Evolutionary conservation across 1,284 basidiomycete genomes (phyloP).

Genomic region (Trametes versicolor): DNA sequence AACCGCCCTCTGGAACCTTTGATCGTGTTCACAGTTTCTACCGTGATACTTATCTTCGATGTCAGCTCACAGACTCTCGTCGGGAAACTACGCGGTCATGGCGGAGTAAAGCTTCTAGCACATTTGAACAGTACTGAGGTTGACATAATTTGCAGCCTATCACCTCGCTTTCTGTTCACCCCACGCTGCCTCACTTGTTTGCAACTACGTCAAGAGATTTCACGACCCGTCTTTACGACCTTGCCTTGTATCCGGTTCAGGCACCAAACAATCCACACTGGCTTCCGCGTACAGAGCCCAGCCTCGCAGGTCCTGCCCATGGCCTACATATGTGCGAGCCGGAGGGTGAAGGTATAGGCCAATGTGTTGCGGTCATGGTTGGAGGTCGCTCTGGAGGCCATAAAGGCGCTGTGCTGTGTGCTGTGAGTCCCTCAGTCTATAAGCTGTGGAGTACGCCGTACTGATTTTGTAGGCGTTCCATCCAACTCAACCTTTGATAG

Average conservation of each 20-base stretch:
- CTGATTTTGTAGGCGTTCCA: slow-evolving; percentile 66
- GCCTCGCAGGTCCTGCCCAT: slow-evolving; percentile 72
- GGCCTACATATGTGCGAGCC: slow-evolving; percentile 66
- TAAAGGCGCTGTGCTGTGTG: slow-evolving; percentile 68
- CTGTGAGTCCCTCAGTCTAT: slow-evolving; percentile 52
- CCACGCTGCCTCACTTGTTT: slow-evolving; percentile 62
- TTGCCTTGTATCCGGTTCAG: slow-evolving; percentile 47
- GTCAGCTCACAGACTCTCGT: slow-evolving; percentile 50
- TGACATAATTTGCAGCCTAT: slow-evolving; percentile 57
- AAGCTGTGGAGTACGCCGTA: neutral
- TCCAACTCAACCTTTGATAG: slow-evolving; percentile 65
- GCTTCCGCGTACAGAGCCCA: slow-evolving; percentile 60
- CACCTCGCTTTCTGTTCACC: slow-evolving; percentile 72
- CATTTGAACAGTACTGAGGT: neutral
- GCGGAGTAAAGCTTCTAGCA: slow-evolving; percentile 58
- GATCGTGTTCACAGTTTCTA: slow-evolving; percentile 60
- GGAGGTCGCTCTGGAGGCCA: slow-evolving; percentile 80
- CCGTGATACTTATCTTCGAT: slow-evolving; percentile 63
- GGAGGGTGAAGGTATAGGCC: slow-evolving; percentile 69
- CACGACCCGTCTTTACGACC: slow-evolving; percentile 71
- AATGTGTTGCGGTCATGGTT: slow-evolving; percentile 69
- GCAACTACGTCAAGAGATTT: slow-evolving; percentile 77
- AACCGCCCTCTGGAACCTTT: slow-evolving; percentile 59
- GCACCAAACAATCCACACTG: slow-evolving; percentile 62
- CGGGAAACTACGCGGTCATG: slow-evolving; percentile 70